phyloP scores from a whole-genome alignment of 805 yeast genomes.

The Kuraishia capsulata region DNA sequence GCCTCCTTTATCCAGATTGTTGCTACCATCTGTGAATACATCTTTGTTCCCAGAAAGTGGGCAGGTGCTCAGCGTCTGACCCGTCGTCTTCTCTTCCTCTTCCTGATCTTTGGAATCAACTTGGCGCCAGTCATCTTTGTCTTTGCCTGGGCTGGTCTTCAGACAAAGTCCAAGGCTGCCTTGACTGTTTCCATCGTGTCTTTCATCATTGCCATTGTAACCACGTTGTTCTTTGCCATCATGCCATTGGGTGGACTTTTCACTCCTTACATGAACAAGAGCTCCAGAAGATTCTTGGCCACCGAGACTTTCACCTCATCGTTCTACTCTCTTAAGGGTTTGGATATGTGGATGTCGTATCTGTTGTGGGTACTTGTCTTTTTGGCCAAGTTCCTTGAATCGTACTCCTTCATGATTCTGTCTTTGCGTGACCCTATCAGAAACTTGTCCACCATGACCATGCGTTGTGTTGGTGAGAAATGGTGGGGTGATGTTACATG shows the following conservation, averaged over 20 bases:
- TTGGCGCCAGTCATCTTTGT: constrained; percentile 83
- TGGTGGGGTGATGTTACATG: constrained; percentile 79
- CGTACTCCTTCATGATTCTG: constrained; percentile 84
- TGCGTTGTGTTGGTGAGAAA: constrained; percentile 94
- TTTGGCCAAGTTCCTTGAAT: constrained; percentile 81
- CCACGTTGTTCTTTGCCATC: constrained; percentile 77
- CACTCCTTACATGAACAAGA: constrained; percentile 83
- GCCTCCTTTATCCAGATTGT: constrained; percentile 74
- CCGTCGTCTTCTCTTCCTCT: constrained; percentile 74
- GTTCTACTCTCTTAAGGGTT: constrained; percentile 69
- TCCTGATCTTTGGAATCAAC: constrained; percentile 58
- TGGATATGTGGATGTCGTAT: constrained; percentile 95
- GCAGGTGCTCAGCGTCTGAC: constrained; percentile 97
- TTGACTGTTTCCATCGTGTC: constrained; percentile 74
- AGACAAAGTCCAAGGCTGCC: constrained; percentile 62
- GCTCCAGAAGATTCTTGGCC: constrained; percentile 81
- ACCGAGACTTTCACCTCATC: constrained; percentile 95
- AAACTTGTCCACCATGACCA: constrained; percentile 68
- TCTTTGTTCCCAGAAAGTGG: constrained; percentile 96
- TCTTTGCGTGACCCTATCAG: constrained; percentile 94
- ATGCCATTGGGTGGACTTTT: constrained; percentile 97
- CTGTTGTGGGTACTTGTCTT: constrained; percentile 85
- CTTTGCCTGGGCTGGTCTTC: constrained; percentile 69
- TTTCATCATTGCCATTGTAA: constrained; percentile 80
- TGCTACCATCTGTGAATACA: constrained; percentile 91